Base-by-base conservation (phyloP, 345 rosid species). In the Euphorbia pulcherrima region DNA sequence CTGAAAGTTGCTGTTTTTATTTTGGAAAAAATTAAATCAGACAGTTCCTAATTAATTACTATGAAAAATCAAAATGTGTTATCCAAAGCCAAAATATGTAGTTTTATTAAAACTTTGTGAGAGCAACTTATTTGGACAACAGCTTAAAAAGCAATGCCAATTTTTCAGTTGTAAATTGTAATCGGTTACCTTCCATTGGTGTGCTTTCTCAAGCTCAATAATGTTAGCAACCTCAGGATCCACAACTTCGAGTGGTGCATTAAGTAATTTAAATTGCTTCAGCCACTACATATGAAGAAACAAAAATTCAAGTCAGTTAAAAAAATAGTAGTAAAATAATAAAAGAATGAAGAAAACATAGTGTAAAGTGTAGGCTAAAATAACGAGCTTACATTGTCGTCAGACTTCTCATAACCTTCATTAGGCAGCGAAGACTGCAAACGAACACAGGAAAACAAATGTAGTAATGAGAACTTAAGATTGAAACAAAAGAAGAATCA, bases 171-270 rank as follows among this genome's bases (percentile, higher is more conserved):
- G n/a, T n/a, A n/a, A n/a, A n/a, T n/a, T n/a, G n/a, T n/a, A n/a
- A n/a, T n/a, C n/a, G 61, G 12, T 1, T 67, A 90, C 99, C 93
- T 94, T 94, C 99, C 99, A 94, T 82, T 94, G 99, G 62, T 97
- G 83, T 9, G 99, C 93, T 74, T 94, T 94, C 78, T 94, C 99
- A 52, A 71, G 97, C 82, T 94, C 99, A 61, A 94, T 91, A 68
- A 94, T 94, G 66, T 94, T 90, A 61, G 97, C 88, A 77, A 94
- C 87, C 81, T 89, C 97, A 55, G 97, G 96, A 67, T 94, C 99
- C 46, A 94, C 96, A 4, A 21, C 89, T 74, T 87, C 96, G 68
- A 94, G 85, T 10, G 99, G 80, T 48, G 92, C 92, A 72, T 91
- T 94, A 50, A 94, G 88, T n/a, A n/a, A n/a, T n/a, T n/a, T n/a